phyloP scores from a whole-genome alignment of 2,329 filamentous ascomycete genomes.

The Trichoderma arundinaceum region DNA sequence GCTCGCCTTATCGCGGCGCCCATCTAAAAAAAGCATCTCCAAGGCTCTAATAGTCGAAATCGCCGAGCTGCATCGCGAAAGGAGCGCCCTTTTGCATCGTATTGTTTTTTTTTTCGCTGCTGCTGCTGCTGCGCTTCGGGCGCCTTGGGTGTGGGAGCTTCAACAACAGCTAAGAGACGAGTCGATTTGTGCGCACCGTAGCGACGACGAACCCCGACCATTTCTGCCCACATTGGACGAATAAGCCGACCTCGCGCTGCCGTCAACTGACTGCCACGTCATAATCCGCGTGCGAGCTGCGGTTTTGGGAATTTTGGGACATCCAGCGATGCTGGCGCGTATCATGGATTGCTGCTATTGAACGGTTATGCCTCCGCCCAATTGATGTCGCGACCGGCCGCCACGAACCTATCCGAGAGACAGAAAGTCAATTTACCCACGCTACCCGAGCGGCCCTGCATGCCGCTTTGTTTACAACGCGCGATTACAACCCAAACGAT shows the following conservation, averaged over 20 bases:
- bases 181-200: slow-evolving; percentile 25
- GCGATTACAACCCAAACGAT: slow-evolving; percentile 29
- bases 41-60: slow-evolving; percentile 1
- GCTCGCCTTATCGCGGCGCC: slow-evolving; percentile 12
- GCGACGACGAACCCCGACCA: slow-evolving; percentile 22
- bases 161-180: slow-evolving; percentile 13
- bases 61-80: slow-evolving; percentile 17
- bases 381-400: slow-evolving; percentile 32
- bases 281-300: slow-evolving; percentile 20
- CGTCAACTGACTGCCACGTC: slow-evolving; percentile 20
- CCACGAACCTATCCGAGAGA: slow-evolving; percentile 30
- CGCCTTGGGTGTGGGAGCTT: slow-evolving; percentile 15
- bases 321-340: slow-evolving; percentile 22
- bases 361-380: slow-evolving; percentile 37
- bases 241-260: slow-evolving; percentile 19
- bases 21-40: slow-evolving; percentile 22
- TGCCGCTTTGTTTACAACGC: slow-evolving; percentile 24
- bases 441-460: slow-evolving; percentile 27
- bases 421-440: slow-evolving; percentile 24
- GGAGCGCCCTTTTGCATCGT: not conserved
- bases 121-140: not conserved
- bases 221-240: slow-evolving; percentile 20
- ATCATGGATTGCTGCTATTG: slow-evolving; percentile 18
- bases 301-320: slow-evolving; percentile 19
- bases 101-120: not conserved